Evolutionary conservation across 331 rosid genomes (phyloP).

Genomic region (Rosa hybrid): DNA sequence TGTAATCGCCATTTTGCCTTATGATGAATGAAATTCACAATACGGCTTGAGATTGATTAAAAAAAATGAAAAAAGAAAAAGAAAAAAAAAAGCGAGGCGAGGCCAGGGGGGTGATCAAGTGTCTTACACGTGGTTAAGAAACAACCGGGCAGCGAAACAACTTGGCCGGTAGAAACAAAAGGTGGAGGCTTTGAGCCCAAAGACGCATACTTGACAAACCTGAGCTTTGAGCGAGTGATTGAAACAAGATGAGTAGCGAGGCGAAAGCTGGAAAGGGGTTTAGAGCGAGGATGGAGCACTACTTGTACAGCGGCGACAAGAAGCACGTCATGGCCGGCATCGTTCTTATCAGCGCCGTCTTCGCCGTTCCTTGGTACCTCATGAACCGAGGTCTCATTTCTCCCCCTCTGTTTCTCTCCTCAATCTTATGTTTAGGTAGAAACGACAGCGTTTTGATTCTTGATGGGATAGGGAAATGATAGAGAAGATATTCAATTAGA

Average conservation of each 20-base stretch:
- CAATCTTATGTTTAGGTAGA: neutral
- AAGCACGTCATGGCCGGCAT: conserved; percentile 73
- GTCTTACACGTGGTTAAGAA: conserved; percentile 4
- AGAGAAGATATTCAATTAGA: neutral
- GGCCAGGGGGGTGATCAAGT: neutral
- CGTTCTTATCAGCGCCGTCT: conserved; percentile 55
- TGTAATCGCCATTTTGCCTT: too few relatives aligned
- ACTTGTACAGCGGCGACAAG: conserved; percentile 72
- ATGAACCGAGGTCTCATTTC: conserved; percentile 58
- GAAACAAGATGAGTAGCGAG: conserved; percentile 29
- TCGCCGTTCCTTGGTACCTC: conserved; percentile 68
- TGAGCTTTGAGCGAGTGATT: neutral
- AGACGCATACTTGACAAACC: neutral
- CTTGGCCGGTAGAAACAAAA: neutral
- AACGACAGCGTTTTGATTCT: neutral
- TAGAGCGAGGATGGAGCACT: conserved; percentile 55
- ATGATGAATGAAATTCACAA: too few relatives aligned
- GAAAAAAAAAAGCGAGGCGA: too few relatives aligned
- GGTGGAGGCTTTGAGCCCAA: neutral
- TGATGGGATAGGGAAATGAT: neutral
- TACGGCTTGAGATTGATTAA: too few relatives aligned
- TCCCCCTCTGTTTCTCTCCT: neutral
- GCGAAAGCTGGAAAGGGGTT: conserved; percentile 43
- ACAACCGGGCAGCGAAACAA: neutral
- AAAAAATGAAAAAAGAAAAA: too few relatives aligned